Conservation (phyloP, 306 rosid species). For the Urtica urens region DNA sequence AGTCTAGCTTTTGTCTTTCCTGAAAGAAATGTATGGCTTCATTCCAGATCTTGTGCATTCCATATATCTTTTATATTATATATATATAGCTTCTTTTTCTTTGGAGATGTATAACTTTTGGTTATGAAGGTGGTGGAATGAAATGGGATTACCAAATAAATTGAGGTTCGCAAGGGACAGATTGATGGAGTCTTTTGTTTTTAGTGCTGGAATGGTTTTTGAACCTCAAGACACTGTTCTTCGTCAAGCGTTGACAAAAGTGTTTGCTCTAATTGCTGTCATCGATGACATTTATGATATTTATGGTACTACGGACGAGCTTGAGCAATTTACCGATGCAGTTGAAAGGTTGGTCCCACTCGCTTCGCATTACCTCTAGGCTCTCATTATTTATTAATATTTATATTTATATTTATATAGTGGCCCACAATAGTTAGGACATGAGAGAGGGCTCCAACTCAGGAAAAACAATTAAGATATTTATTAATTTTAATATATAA, state of each 20-base stretch:
- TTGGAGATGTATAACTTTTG: neutral
- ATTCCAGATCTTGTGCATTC: too few species aligned
- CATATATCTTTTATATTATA: too few species aligned
- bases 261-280: conserved; percentile 17
- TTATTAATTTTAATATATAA: too few species aligned
- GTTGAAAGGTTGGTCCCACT: conserved; percentile 32
- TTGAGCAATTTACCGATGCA: conserved; percentile 29
- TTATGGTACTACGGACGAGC: conserved; percentile 41
- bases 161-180: conserved; percentile 42
- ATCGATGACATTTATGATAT: conserved; percentile 54
- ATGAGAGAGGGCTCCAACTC: too few species aligned
- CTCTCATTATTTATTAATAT: too few species aligned
- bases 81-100: neutral
- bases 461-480: too few species aligned
- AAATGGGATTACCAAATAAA: conserved; percentile 29
- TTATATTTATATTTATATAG: too few species aligned
- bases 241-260: conserved; percentile 43
- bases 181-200: conserved; percentile 39
- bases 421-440: too few species aligned
- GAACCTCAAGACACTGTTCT: conserved; percentile 28
- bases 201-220: conserved; percentile 32
- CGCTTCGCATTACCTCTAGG: too few species aligned
- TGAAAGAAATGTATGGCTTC: too few species aligned
- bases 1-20: too few species aligned
- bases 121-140: conserved; percentile 59